phyloP scores from a whole-genome alignment of 108 stramenopile genomes.

The Pseudonitzschia delicatissima region DNA sequence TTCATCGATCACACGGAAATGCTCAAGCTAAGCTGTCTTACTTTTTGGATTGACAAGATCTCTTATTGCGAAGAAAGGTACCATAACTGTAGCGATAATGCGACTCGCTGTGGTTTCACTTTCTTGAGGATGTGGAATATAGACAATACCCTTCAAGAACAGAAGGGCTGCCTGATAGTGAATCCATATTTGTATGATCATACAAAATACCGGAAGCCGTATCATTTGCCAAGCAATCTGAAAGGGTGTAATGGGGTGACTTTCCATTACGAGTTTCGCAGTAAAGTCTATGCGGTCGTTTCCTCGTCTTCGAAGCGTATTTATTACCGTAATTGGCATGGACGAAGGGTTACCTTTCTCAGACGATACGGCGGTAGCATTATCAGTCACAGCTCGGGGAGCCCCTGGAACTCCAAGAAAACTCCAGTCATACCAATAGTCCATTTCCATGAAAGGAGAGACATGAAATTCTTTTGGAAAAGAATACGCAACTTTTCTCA shows the following conservation, averaged over 20 bases:
- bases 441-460: slow-evolving; percentile 98
- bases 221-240: slow-evolving; percentile 47
- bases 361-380: not conserved
- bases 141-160: slow-evolving; percentile 73
- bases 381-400: not conserved
- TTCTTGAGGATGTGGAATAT: slow-evolving; percentile 77
- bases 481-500: slow-evolving; percentile 18
- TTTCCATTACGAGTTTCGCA: slow-evolving; percentile 20
- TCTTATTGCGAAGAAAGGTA: slow-evolving; percentile 56
- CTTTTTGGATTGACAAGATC: slow-evolving; percentile 32
- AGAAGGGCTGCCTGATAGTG: slow-evolving; percentile 78
- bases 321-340: slow-evolving; percentile 11
- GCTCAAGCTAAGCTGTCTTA: slow-evolving; percentile 4
- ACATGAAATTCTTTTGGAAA: slow-evolving; percentile 93
- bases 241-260: slow-evolving; percentile 34
- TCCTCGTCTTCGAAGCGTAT: slow-evolving; percentile 8
- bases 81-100: slow-evolving; percentile 59
- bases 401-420: slow-evolving; percentile 39
- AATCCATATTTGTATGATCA: slow-evolving; percentile 85
- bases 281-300: slow-evolving; percentile 16
- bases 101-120: slow-evolving; percentile 64
- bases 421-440: slow-evolving; percentile 89
- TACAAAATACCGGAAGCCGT: slow-evolving; percentile 71
- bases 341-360: too few species aligned
- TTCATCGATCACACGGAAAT: too few species aligned